phyloP scores from a whole-genome alignment of 1,284 basidiomycete genomes.

The Takashimella tepidaria region DNA sequence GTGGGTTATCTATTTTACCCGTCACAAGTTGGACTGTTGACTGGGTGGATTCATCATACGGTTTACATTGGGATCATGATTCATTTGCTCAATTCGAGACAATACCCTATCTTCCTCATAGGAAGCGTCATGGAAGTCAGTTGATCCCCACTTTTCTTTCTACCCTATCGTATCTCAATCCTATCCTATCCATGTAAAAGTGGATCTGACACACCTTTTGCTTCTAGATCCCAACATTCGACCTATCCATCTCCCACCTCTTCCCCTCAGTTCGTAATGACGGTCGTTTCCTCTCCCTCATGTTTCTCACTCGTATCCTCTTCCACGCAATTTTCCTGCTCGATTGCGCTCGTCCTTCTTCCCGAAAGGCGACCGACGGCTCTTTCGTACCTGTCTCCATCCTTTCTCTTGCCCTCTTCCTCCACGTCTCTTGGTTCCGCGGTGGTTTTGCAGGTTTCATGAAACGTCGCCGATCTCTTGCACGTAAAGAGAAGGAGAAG shows the following conservation, averaged over 20 bases:
- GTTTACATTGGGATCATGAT: slow-evolving; percentile 55
- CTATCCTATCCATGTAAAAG: not conserved
- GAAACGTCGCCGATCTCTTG: slow-evolving; percentile 33
- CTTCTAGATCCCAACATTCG: slow-evolving; percentile 55
- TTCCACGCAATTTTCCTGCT: slow-evolving; percentile 52
- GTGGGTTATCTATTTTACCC: slow-evolving; percentile 37
- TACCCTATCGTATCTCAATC: not conserved
- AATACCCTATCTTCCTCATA: slow-evolving; percentile 54
- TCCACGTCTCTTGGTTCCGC: slow-evolving; percentile 57
- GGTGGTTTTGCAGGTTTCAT: slow-evolving; percentile 55
- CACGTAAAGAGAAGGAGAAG: slow-evolving; percentile 2
- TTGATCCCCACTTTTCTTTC: not conserved
- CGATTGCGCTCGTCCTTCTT: slow-evolving; percentile 45
- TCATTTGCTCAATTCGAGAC: slow-evolving; percentile 46
- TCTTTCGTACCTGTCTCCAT: slow-evolving; percentile 50
- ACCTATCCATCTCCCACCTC: slow-evolving; percentile 54
- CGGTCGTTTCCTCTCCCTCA: slow-evolving; percentile 53
- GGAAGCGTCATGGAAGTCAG: slow-evolving; percentile 54
- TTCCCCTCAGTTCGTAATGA: slow-evolving; percentile 53
- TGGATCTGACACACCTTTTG: too few relatives aligned
- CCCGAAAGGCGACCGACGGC: slow-evolving; percentile 35
- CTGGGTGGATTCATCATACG: slow-evolving; percentile 60
- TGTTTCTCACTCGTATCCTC: slow-evolving; percentile 56
- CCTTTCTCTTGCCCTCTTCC: slow-evolving; percentile 50
- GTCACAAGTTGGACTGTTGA: slow-evolving; percentile 52